Evolutionary conservation across 2,329 filamentous ascomycete genomes (phyloP), one percentile per base, ranked within the genome.

Genomic region (Talaromyces atroroseus): DNA sequence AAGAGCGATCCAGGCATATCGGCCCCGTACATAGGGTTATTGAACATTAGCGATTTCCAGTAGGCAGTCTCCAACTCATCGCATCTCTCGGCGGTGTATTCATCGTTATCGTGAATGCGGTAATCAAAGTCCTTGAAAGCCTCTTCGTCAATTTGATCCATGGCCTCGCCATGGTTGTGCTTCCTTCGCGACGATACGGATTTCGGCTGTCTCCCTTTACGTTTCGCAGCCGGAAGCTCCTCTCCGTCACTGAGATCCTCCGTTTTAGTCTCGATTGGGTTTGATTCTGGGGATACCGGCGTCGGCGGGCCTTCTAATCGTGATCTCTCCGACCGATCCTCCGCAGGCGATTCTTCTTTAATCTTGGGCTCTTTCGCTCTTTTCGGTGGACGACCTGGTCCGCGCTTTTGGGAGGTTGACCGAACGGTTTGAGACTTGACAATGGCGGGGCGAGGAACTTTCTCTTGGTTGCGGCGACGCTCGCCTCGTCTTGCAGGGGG

Each of bases 31-130:
- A 99, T 83, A 0, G 94, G 94, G 56, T 90, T 87, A 48, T 92
- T 95, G 74, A 95, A 99, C 21, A 92, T 96, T 60, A 99, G 80
- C 0, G 90, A 96, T 74, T 95, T 96, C 94, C 94, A 99, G 75
- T 99, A 99, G 45, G 87, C 87, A 53, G 90, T 87, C 73, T 99
- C 94, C 5, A 99, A 81, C 69, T 99, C 94, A 64, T 95, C 90
- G 68, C 94, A 97, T 58, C 95, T 83, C 71, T 97, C 92, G 0
- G 87, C 82, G 0, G 91, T 95, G 69, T 88, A 99, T 54, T 97
- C 90, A 5, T 92, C 89, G 32, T 90, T 82, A 62, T 83, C 80
- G 48, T 92, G 86, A 74, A 96, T 88, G 49, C 84, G 85, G 70
- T 97, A 97, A 68, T 97, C 88, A 69, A 95, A 99, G 62, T 88